Conservation (phyloP, 768 basidiomycete genomes). For the Cystofilobasidium bisporidii region DNA sequence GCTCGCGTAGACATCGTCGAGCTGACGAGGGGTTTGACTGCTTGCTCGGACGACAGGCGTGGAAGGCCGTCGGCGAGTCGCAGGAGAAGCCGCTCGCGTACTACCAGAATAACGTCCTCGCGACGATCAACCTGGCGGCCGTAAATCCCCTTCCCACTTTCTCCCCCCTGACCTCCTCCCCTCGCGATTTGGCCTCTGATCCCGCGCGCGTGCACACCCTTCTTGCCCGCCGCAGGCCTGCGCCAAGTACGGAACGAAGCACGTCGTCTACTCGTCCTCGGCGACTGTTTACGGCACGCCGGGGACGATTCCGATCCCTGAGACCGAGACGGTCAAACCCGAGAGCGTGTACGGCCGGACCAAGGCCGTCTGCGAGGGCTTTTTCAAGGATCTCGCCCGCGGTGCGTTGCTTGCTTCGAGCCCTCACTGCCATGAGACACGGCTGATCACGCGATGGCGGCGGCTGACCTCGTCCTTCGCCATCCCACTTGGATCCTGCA, state of each 20-base stretch:
- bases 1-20: too few relatives aligned
- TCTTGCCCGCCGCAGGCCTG: slow-evolving; percentile 61
- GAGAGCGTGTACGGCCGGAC: slow-evolving; percentile 91
- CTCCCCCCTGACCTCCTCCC: neutral
- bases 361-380: slow-evolving; percentile 87
- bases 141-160: slow-evolving; percentile 37
- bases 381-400: slow-evolving; percentile 73
- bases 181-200: neutral
- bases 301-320: slow-evolving; percentile 82
- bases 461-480: neutral
- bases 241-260: slow-evolving; percentile 69
- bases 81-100: slow-evolving; percentile 85
- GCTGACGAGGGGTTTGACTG: too few relatives aligned
- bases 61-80: slow-evolving; percentile 96
- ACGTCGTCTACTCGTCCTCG: slow-evolving; percentile 93
- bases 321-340: slow-evolving; percentile 73
- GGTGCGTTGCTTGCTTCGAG: slow-evolving; percentile 10
- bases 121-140: slow-evolving; percentile 67
- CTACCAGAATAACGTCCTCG: slow-evolving; percentile 86
- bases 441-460: neutral
- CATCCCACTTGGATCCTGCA: slow-evolving; percentile 36
- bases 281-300: slow-evolving; percentile 98
- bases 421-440: too few relatives aligned
- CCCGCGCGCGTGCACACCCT: neutral
- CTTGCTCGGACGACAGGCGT: slow-evolving; percentile 70